Conservation (phyloP, 345 rosid species). For the Syzygium oleosum region DNA sequence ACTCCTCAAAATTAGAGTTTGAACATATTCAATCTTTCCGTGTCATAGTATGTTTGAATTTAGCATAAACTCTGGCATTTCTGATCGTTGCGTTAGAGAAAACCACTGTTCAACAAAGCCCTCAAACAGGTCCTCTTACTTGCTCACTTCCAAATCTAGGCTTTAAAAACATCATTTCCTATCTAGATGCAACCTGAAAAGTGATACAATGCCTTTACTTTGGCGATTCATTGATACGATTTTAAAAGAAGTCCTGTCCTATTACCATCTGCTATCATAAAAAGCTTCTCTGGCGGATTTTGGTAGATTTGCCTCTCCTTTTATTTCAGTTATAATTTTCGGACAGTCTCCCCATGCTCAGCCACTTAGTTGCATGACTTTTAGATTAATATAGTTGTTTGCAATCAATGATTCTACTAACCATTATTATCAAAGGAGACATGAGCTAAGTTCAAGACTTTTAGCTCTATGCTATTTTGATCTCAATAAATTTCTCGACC, state of each 20-base stretch:
- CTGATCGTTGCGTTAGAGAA: not conserved
- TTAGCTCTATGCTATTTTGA: not conserved
- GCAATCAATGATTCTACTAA: not conserved
- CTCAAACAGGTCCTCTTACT: not conserved
- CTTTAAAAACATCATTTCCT: not conserved
- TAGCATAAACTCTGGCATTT: not conserved
- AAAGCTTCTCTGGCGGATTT: not conserved
- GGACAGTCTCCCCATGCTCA: not conserved
- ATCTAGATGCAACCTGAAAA: not conserved
- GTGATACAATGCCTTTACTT: not conserved
- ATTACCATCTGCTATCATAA: not conserved
- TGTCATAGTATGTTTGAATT: not conserved
- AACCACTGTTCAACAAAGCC: not conserved
- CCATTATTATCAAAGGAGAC: not conserved
- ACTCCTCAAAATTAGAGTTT: not conserved
- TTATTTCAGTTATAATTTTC: not conserved
- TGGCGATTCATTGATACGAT: not conserved
- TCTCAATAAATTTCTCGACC: not conserved
- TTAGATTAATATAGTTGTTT: not conserved
- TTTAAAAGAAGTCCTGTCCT: not conserved
- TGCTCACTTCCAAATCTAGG: not conserved
- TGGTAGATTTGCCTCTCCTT: not conserved
- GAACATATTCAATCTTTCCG: not conserved
- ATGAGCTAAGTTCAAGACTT: not conserved
- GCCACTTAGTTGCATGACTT: not conserved